Base-by-base conservation (phyloP, 148 eudicot genomes). In the Rhododendron ferrugineum region DNA sequence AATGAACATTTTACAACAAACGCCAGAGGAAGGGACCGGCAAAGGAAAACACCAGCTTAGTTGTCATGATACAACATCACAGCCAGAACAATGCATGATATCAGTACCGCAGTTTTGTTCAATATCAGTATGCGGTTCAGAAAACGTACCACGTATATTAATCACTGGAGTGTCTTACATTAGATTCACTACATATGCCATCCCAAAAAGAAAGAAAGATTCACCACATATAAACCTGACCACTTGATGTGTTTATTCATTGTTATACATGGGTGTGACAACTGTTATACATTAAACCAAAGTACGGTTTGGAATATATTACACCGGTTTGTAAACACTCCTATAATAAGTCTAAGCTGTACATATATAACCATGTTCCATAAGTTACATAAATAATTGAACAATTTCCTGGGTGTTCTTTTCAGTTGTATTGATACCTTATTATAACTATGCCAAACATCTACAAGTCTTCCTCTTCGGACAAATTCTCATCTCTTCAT, bases 401-500 rank as follows among this genome's bases (percentile, higher is more conserved):
- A 15, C 42, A 62, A 74, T 82, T 18, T 36, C 34, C 36, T 58
- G 28, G 40, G 68, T 23, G n/a, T n/a, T 44, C 44, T 52, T 74
- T n/a, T 40, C 0, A 66, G n/a, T 49, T 37, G 82, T 78, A 34
- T 78, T 8, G 78, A n/a, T 52, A 30, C 40, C 6, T 6, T 23
- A 68, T 28, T 23, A 46, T 28, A 72, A 44, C 28, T 18, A 34
- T 42, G 22, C 26, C 36, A 40, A 62, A 28, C 52, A 44, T 60
- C 82, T 60, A 62, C 54, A 42, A 30, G 56, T 75, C 80, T 74
- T 84, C 80, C 80, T 74, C 13, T 84, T 58, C 50, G n/a, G 72
- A 78, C 50, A 46, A 34, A 14, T 60, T 34, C 49, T 72, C 78
- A 52, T 80, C 36, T 15, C 60, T 11, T 50, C 84, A 36, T 56